These are phyloP conservation scores for Cordyceps javanica DNA, from an alignment of 2,329 filamentous ascomycete species.

Conservation along the genomic window DNA sequence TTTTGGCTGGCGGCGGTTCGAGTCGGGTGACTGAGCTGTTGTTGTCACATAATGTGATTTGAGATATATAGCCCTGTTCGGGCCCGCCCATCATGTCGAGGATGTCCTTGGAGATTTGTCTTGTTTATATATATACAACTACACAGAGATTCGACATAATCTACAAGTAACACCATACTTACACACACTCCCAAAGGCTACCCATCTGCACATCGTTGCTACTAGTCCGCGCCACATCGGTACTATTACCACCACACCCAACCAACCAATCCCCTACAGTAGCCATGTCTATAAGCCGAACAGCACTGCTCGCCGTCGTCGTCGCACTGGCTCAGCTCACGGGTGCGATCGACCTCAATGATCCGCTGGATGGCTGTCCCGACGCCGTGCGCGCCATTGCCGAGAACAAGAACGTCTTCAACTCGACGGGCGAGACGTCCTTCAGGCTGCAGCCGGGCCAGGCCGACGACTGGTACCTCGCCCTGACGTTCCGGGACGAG, in stretches of 20 bases:
- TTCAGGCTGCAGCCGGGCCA: not conserved
- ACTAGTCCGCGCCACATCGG: not conserved
- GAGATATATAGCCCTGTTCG: conserved; percentile 2
- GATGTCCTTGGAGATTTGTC: not conserved
- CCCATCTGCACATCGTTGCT: not conserved
- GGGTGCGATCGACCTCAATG: not conserved
- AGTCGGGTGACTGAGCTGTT: not conserved
- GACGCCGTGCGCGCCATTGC: not conserved
- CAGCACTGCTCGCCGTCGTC: not conserved
- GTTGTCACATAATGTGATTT: not conserved
- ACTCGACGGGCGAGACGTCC: conserved; percentile 10
- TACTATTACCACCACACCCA: not conserved
- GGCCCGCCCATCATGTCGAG: not conserved
- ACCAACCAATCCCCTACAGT: not conserved
- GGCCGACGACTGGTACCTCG: conserved; percentile 3
- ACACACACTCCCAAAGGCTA: not conserved
- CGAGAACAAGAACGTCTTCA: not conserved
- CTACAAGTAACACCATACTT: not conserved
- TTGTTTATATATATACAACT: not conserved
- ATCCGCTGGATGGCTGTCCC: conserved; percentile 11
- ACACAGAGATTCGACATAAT: not conserved
- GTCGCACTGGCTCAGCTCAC: not conserved
- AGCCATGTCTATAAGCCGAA: conserved; percentile 11
- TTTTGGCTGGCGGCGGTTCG: not conserved
- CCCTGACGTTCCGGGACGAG: conserved; percentile 9